These are phyloP conservation scores for Corylus avellana DNA, from an alignment of 306 rosid species.

Conservation along the genomic window DNA sequence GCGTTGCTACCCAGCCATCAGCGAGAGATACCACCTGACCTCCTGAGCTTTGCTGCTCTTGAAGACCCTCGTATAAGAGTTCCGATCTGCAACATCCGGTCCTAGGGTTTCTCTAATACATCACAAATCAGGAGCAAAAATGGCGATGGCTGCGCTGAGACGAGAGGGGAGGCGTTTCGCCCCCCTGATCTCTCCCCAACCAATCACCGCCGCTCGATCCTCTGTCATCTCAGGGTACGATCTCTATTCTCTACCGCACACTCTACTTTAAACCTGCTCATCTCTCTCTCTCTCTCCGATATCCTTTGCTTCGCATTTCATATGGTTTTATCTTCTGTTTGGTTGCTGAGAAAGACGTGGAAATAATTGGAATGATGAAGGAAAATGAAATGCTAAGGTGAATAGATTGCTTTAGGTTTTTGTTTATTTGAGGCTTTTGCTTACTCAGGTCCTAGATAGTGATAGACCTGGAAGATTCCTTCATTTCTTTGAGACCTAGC, in stretches of 20 bases:
- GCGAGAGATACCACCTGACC: not conserved
- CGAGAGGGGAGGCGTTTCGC: slow-evolving; percentile 90
- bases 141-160: slow-evolving; percentile 93
- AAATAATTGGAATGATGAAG: not conserved
- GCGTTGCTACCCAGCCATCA: not conserved
- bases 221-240: slow-evolving; percentile 47
- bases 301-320: not conserved
- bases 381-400: not conserved
- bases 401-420: too few relatives aligned
- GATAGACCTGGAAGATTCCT: not conserved
- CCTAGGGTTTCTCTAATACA: not conserved
- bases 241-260: not conserved
- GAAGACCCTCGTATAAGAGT: not conserved
- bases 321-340: slow-evolving; percentile 1
- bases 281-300: not conserved
- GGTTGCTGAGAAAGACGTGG: slow-evolving; percentile 17
- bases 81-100: not conserved
- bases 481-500: not conserved
- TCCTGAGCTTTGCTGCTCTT: slow-evolving; percentile 4
- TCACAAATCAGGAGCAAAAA: slow-evolving; percentile 37
- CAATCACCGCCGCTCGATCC: slow-evolving; percentile 50
- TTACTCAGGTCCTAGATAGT: not conserved
- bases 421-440: not conserved
- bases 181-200: slow-evolving; percentile 57
- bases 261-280: not conserved